Evolutionary conservation across 768 basidiomycete genomes (phyloP).

Genomic region (Agrocybe praecox): DNA sequence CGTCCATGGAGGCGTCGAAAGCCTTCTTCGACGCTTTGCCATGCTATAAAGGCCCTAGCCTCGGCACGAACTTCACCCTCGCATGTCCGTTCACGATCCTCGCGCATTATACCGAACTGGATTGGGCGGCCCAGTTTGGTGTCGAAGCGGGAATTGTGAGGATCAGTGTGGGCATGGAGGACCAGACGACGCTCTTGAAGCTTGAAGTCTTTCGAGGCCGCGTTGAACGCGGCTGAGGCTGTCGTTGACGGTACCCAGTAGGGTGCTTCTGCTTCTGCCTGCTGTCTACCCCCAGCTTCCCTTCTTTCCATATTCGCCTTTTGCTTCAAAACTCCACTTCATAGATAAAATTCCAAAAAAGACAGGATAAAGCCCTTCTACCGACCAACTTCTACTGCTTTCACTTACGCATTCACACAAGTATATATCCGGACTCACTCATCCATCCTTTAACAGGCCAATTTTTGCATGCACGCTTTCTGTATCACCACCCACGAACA

Average conservation of each 20-base stretch:
- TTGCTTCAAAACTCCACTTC: too few relatives aligned
- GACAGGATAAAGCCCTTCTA: background rate
- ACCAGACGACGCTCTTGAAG: conserved; percentile 56
- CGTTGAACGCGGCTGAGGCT: too few relatives aligned
- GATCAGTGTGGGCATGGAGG: conserved; percentile 92
- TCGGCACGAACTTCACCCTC: conserved; percentile 95
- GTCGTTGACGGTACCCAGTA: conserved; percentile 7
- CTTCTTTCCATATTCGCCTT: background rate
- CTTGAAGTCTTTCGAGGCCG: conserved; percentile 58
- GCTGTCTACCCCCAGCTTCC: background rate
- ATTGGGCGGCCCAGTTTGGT: conserved; percentile 88
- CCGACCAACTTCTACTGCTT: conserved; percentile 1
- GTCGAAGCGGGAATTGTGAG: too few relatives aligned
- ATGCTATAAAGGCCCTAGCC: conserved; percentile 87
- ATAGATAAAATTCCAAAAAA: too few relatives aligned
- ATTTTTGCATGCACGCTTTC: conserved; percentile 12
- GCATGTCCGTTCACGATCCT: conserved; percentile 93
- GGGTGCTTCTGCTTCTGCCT: background rate
- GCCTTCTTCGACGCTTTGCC: conserved; percentile 86
- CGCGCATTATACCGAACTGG: conserved; percentile 87
- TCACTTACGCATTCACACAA: too few relatives aligned
- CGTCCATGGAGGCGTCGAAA: conserved; percentile 59
- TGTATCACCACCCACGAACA: conserved; percentile 15
- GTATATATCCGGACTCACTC: too few relatives aligned
- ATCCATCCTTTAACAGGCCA: conserved; percentile 24